Base-by-base conservation (phyloP, 2,329 filamentous ascomycete genomes). In the Apiospora koreana region DNA sequence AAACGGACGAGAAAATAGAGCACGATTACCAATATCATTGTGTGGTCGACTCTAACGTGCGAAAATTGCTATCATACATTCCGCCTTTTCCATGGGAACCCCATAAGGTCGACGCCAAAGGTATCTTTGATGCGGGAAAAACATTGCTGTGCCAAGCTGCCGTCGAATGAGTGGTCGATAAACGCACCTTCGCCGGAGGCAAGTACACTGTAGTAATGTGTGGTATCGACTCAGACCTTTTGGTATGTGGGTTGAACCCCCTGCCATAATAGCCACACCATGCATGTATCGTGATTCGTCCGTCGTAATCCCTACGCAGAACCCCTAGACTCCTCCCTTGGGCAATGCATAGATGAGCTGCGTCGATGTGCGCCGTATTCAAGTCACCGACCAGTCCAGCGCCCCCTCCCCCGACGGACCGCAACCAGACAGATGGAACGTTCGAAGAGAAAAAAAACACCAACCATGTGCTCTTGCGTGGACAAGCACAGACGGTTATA, bases 51-150 rank as follows among this genome's bases (percentile, higher is more conserved):
- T 62, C 54, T 62, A 62, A 62, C 8, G 31, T 62, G 31, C 31
- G 31, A 38, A 68, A 46, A 43, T 38, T 68, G 42, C 62, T 69
- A 69, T 69, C 43, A 69, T 69, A 69, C 68, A 69, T 23, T 38
- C 65, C 68, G 68, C 62, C 58, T 69, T 69, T 58, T 69, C 41
- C 43, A 31, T 69, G 50, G 68, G 38, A 25, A 41, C 23, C 23
- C 38, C 50, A 38, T 35, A 35, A 45, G 16, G 54, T 48, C 48
- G 48, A 45, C 45, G 50, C 16, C 23, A 68, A 25, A 31, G 28
- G 35, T 31, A 21, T 58, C 42, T 23, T 25, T 25, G 45, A 25
- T 21, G 3, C 18, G n/a, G 46, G 46, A 68, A 38, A 68, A 38
- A 68, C 31, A 68, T 42, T 45, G 54, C 54, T 16, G n/a, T 8